These are phyloP conservation scores for Maudiozyma pseudohumilis DNA, from an alignment of 805 yeast species.

Conservation along the genomic window DNA sequence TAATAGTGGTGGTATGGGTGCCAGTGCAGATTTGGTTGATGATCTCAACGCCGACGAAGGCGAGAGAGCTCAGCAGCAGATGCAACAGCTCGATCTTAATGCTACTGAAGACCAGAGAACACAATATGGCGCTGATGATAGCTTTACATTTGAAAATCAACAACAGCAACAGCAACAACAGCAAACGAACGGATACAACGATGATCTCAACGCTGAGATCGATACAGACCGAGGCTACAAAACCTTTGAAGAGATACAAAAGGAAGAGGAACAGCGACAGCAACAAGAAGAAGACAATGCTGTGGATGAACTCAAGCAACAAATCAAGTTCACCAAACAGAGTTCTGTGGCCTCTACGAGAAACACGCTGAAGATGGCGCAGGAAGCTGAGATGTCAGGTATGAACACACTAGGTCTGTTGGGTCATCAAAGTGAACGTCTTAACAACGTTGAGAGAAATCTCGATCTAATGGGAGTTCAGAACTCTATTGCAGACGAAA, in stretches of 20 bases:
- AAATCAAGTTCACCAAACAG: constrained; percentile 74
- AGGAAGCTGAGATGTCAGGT: constrained; percentile 64
- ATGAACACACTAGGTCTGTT: constrained; percentile 81
- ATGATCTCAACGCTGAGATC: constrained; percentile 23
- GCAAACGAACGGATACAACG: constrained; percentile 57
- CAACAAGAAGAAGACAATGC: constrained; percentile 70
- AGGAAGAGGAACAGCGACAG: constrained; percentile 31
- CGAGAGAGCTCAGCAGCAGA: constrained; percentile 16
- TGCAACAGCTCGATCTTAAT: constrained; percentile 13
- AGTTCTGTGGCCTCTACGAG: constrained; percentile 80
- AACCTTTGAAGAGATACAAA: constrained; percentile 28
- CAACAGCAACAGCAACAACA: constrained; percentile 22
- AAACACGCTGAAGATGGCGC: constrained; percentile 64
- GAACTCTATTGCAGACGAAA: constrained; percentile 70
- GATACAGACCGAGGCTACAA: constrained; percentile 21
- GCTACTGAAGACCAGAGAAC: background rate
- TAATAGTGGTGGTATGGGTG: too few species aligned
- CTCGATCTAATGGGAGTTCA: constrained; percentile 72
- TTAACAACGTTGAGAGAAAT: constrained; percentile 70
- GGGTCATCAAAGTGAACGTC: constrained; percentile 85
- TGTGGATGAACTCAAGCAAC: constrained; percentile 75
- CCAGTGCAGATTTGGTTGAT: constrained; percentile 15
- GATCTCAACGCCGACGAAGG: constrained; percentile 25
- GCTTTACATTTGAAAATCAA: constrained; percentile 31
- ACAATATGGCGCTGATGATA: background rate